Percentiles rank a stretch among this genome's conserved stretches.
Evolutionary conservation across 1,284 basidiomycete species (phyloP).

Genomic region (Ceratorhiza oryzae-sativae): DNA sequence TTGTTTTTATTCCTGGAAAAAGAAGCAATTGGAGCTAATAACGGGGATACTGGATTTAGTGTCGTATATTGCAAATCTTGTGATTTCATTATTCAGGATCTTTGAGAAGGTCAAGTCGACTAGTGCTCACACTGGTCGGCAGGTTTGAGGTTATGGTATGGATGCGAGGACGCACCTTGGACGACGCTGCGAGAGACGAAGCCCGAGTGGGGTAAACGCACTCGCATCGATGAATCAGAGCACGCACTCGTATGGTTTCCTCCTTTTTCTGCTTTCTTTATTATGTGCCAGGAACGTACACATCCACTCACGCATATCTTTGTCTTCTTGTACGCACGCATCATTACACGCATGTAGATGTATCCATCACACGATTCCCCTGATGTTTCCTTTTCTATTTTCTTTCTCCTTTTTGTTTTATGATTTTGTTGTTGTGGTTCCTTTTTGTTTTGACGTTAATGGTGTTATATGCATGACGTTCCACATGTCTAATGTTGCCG

Average conservation of each 20-base stretch:
- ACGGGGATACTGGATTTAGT: constrained; percentile 79
- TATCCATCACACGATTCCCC: constrained; percentile 20
- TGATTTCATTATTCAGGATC: constrained; percentile 86
- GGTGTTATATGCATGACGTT: neutral
- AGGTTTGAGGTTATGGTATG: constrained; percentile 3
- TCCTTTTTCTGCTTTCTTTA: constrained; percentile 8
- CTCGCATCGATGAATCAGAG: constrained; percentile 1
- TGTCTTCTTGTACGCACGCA: constrained; percentile 6
- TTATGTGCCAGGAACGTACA: constrained; percentile 4
- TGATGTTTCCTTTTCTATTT: neutral
- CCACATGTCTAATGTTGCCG: too few species aligned
- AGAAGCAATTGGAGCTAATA: too few species aligned
- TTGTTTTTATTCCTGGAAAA: too few species aligned
- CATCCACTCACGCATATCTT: neutral
- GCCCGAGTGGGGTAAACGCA: neutral
- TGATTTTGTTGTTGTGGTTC: neutral
- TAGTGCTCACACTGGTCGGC: constrained; percentile 16
- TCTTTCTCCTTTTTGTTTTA: neutral
- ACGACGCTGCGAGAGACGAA: neutral
- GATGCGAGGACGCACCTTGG: neutral
- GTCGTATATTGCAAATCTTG: constrained; percentile 79
- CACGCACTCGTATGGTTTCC: constrained; percentile 8
- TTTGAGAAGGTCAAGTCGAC: constrained; percentile 82
- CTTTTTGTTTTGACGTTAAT: neutral
- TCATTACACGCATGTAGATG: constrained; percentile 10